Evolutionary conservation across 2,329 filamentous ascomycete genomes (phyloP).

Genomic region (Exophiala mesophila): DNA sequence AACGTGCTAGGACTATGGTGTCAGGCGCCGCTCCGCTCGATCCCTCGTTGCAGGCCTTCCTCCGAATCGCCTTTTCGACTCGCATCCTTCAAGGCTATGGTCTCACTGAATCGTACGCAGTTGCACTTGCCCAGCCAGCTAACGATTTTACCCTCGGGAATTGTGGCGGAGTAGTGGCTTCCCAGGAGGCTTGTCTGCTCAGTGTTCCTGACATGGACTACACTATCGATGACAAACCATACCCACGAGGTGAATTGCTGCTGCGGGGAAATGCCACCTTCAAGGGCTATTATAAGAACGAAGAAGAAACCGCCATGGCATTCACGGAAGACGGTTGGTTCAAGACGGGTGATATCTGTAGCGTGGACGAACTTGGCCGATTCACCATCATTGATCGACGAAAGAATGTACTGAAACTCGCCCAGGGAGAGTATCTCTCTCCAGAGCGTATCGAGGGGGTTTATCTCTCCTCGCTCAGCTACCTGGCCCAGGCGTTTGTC

Average conservation of each 20-base stretch:
- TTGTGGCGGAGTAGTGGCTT: constrained; percentile 67
- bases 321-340: constrained; percentile 93
- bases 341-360: constrained; percentile 86
- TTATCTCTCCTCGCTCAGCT: constrained; percentile 73
- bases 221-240: constrained; percentile 76
- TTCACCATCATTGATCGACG: constrained; percentile 92
- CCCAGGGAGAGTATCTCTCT: constrained; percentile 96
- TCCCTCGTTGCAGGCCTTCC: constrained; percentile 79
- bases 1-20: constrained; percentile 67
- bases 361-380: constrained; percentile 77
- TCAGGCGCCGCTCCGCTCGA: constrained; percentile 89
- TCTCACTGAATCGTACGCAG: constrained; percentile 87
- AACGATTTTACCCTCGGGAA: constrained; percentile 73
- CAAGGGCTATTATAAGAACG: constrained; percentile 83
- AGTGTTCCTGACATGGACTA: constrained; percentile 96
- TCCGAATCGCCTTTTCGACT: constrained; percentile 75
- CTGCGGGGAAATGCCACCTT: constrained; percentile 77
- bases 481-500: constrained; percentile 76
- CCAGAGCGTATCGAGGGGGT: constrained; percentile 97
- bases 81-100: constrained; percentile 85
- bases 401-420: constrained; percentile 98
- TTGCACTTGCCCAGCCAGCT: constrained; percentile 62
- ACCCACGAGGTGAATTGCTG: constrained; percentile 84
- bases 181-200: constrained; percentile 70
- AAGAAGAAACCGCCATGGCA: constrained; percentile 76